Evolutionary conservation across 2,329 filamentous ascomycete species (phyloP).

Genomic region (Diplodia scrobiculata): DNA sequence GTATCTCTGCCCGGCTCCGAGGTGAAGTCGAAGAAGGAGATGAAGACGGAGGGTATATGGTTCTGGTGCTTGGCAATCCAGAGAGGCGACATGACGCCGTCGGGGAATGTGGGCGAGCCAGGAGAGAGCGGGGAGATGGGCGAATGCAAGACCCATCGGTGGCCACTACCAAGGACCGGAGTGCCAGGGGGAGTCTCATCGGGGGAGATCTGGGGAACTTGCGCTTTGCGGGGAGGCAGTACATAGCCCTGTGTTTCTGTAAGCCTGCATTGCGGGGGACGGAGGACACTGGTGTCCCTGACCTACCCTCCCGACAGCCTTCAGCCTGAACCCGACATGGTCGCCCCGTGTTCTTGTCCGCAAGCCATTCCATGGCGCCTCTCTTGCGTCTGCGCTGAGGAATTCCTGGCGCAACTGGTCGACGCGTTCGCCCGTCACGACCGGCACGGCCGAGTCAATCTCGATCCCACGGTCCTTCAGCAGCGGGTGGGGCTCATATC

Average conservation of each 20-base stretch:
- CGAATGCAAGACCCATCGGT: slow-evolving; percentile 70
- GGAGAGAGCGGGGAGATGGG: slow-evolving; percentile 88
- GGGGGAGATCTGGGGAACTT: slow-evolving; percentile 57
- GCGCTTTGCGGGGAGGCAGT: slow-evolving; percentile 64
- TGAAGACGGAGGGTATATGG: slow-evolving; percentile 74
- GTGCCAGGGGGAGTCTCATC: slow-evolving; percentile 54
- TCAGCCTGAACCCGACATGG: slow-evolving; percentile 65
- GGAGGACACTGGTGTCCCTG: slow-evolving; percentile 37
- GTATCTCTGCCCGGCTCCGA: slow-evolving; percentile 73
- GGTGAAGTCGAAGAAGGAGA: slow-evolving; percentile 78
- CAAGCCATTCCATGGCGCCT: slow-evolving; percentile 63
- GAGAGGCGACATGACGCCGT: slow-evolving; percentile 76
- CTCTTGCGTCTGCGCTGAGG: slow-evolving; percentile 63
- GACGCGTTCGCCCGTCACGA: slow-evolving; percentile 66
- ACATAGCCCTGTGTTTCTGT: slow-evolving; percentile 52
- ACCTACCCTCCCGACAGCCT: slow-evolving; percentile 78
- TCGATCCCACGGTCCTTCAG: slow-evolving; percentile 52
- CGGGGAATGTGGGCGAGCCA: slow-evolving; percentile 79
- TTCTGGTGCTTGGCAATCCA: slow-evolving; percentile 92
- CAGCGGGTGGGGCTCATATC: slow-evolving; percentile 48
- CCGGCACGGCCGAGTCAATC: slow-evolving; percentile 70
- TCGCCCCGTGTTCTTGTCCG: slow-evolving; percentile 51
- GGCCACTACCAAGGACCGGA: slow-evolving; percentile 54
- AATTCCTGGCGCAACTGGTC: slow-evolving; percentile 68
- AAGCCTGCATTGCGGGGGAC: slow-evolving; percentile 33